Evolutionary conservation across 139 green algal species (phyloP).

Genomic region (Coccomyxa sp.): DNA sequence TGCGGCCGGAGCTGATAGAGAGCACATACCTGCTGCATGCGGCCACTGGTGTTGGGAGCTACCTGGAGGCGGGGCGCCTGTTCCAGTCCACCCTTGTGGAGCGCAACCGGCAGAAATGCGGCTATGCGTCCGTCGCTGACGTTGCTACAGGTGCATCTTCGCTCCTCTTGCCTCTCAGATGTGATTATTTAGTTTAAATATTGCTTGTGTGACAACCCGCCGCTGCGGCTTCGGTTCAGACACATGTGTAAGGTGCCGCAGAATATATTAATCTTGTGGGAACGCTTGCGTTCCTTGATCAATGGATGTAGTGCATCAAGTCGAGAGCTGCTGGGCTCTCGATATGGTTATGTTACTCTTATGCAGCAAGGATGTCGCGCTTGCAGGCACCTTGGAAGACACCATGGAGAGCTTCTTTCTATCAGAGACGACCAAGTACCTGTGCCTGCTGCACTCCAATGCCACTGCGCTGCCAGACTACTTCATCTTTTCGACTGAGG

Average conservation of each 20-base stretch:
- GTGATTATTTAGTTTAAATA: neutral
- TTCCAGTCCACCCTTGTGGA: slow-evolving; percentile 33
- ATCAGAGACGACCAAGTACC: slow-evolving; percentile 86
- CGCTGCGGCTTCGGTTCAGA: neutral
- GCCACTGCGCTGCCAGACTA: slow-evolving; percentile 41
- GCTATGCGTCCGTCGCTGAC: slow-evolving; percentile 57
- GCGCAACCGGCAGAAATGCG: slow-evolving; percentile 45
- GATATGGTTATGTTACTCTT: neutral
- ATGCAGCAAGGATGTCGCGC: neutral
- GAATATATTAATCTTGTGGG: too few relatives aligned
- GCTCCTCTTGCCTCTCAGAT: neutral
- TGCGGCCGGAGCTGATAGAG: slow-evolving; percentile 91
- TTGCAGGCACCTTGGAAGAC: slow-evolving; percentile 54
- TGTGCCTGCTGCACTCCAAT: slow-evolving; percentile 70
- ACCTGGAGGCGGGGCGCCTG: slow-evolving; percentile 17
- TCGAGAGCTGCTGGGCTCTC: too few relatives aligned
- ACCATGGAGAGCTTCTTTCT: slow-evolving; percentile 91
- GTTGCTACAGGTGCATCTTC: slow-evolving; percentile 48
- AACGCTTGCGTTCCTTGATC: too few relatives aligned
- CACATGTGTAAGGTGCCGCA: neutral
- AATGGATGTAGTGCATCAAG: too few relatives aligned
- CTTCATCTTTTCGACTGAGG: slow-evolving; percentile 74
- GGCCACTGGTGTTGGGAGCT: slow-evolving; percentile 38
- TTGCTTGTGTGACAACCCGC: neutral
- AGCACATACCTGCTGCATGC: slow-evolving; percentile 80